Evolutionary conservation across 2,329 filamentous ascomycete species (phyloP).

Genomic region (Exophiala lecanii-corni): DNA sequence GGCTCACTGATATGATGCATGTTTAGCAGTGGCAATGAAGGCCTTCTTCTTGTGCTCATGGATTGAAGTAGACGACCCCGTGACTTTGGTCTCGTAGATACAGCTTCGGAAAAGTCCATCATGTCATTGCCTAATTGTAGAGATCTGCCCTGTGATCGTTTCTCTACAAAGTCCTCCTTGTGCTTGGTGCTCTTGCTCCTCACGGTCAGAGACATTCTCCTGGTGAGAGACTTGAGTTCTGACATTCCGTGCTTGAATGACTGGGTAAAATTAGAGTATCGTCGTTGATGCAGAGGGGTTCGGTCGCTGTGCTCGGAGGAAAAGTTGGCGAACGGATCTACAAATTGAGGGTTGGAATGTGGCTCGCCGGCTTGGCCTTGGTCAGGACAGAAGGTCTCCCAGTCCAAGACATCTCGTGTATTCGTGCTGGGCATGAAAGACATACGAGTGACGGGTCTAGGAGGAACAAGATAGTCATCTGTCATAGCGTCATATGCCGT

Average conservation of each 20-base stretch:
- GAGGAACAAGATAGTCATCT: constrained; percentile 1
- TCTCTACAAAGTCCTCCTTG: constrained; percentile 20
- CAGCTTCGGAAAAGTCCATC: constrained; percentile 21
- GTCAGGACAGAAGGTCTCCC: constrained; percentile 16
- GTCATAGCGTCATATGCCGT: constrained; percentile 28
- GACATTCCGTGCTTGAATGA: constrained; percentile 25
- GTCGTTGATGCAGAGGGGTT: constrained; percentile 16
- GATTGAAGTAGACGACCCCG: constrained; percentile 13
- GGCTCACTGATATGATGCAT: constrained; percentile 10
- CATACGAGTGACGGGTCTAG: constrained; percentile 14
- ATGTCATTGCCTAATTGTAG: constrained; percentile 16
- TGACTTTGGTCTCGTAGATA: constrained; percentile 18
- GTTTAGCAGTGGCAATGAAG: constrained; percentile 25
- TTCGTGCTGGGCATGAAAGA: constrained; percentile 11
- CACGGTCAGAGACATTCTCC: constrained; percentile 26
- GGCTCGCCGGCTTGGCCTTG: constrained; percentile 13
- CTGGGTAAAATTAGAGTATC: constrained; percentile 22
- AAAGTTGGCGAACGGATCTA: constrained; percentile 20
- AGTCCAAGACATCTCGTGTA: constrained; percentile 19
- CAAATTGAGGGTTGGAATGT: constrained; percentile 10
- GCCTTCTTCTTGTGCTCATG: constrained; percentile 18
- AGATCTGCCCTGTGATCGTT: constrained; percentile 9
- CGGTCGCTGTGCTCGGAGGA: constrained; percentile 3
- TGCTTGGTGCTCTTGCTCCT: constrained; percentile 15
- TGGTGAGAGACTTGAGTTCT: constrained; percentile 22